phyloP scores from a whole-genome alignment of 495 filamentous ascomycete species.

The Penicillium arizonense region DNA sequence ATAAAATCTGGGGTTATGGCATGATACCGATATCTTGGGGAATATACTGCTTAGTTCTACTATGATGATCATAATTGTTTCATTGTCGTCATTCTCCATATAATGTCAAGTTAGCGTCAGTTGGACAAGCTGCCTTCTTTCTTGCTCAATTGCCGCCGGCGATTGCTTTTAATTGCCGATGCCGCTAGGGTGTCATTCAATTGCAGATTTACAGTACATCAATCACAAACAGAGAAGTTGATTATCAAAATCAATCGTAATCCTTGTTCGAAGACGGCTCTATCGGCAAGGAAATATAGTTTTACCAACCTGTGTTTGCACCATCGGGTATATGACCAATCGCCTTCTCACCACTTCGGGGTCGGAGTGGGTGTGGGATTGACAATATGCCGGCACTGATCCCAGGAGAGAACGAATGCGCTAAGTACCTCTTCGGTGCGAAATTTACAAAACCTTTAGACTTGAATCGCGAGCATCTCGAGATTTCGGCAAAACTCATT shows the following conservation, averaged over 20 bases:
- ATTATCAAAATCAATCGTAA: background rate
- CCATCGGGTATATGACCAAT: too few species aligned
- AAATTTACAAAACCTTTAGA: too few species aligned
- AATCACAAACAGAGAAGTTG: background rate
- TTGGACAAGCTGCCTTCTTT: too few species aligned
- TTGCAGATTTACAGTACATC: background rate
- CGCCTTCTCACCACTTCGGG: background rate
- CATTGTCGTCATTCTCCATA: background rate
- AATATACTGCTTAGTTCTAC: too few species aligned
- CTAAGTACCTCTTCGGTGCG: too few species aligned
- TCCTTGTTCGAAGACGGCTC: background rate
- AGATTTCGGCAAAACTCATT: too few species aligned
- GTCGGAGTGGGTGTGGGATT: background rate
- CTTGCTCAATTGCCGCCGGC: too few species aligned
- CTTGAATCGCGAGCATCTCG: too few species aligned
- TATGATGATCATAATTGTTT: too few species aligned
- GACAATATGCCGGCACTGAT: background rate
- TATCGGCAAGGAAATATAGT: background rate
- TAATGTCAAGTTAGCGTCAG: background rate
- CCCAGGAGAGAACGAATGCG: background rate
- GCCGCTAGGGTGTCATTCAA: background rate
- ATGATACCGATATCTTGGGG: background rate
- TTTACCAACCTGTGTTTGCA: too few species aligned
- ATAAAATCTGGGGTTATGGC: slow-evolving; percentile 3
- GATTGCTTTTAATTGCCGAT: background rate